phyloP scores from a whole-genome alignment of 1,284 basidiomycete species.

The Farysia itapuensis region DNA sequence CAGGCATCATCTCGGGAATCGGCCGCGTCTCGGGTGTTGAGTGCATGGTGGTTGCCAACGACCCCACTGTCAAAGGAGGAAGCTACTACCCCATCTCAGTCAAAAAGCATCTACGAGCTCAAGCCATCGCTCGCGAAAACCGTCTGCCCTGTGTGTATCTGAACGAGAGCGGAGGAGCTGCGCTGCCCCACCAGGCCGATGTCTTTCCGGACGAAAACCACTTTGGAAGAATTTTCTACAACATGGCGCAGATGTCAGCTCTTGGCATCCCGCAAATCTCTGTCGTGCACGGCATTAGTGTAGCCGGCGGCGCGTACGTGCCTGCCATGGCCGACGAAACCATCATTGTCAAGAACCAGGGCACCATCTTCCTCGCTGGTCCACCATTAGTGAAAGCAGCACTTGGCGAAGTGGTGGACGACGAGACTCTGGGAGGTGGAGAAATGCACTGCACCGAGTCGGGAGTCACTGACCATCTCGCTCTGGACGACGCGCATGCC shows the following conservation, averaged over 20 bases:
- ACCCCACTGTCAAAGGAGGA: constrained; percentile 65
- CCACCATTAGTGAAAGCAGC: constrained; percentile 93
- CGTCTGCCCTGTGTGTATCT: constrained; percentile 88
- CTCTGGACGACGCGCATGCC: constrained; percentile 83
- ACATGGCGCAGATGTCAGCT: constrained; percentile 92
- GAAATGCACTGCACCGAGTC: constrained; percentile 92
- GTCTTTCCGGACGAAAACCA: constrained; percentile 88
- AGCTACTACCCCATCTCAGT: constrained; percentile 78
- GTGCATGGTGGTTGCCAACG: constrained; percentile 87
- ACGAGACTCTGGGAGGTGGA: constrained; percentile 81
- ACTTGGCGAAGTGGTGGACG: constrained; percentile 88
- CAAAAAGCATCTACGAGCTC: constrained; percentile 92
- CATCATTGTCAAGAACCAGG: constrained; percentile 89
- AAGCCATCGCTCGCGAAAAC: constrained; percentile 88
- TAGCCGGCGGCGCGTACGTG: constrained; percentile 85
- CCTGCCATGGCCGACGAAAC: constrained; percentile 91
- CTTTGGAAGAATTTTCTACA: constrained; percentile 94
- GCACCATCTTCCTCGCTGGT: constrained; percentile 91
- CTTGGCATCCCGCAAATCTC: constrained; percentile 87
- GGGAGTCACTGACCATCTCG: constrained; percentile 90
- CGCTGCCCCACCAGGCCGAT: constrained; percentile 87
- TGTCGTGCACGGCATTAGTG: constrained; percentile 89
- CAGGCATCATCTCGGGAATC: constrained; percentile 88
- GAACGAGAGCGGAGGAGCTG: constrained; percentile 91
- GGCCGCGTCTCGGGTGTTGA: constrained; percentile 75